Base-by-base conservation (phyloP, 2,329 filamentous ascomycete species). In the Fusarium hainanense region DNA sequence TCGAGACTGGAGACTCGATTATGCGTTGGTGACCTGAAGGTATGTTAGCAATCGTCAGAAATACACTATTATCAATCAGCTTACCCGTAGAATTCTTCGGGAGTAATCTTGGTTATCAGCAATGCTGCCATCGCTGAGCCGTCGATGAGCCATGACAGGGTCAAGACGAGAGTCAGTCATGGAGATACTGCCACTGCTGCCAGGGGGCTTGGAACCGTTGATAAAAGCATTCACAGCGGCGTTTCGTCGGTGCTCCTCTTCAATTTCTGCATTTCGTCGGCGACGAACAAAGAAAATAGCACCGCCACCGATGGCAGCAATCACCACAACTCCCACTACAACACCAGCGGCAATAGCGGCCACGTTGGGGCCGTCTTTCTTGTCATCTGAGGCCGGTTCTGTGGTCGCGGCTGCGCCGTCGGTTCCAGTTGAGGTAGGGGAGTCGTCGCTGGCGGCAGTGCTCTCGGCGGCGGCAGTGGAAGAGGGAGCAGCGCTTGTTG, bases 61-160 rank as follows among this genome's bases (percentile, higher is more conserved):
- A 23, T 30, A 27, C 2, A 21, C 10, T 8, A 27, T 3, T 13
- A 10, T 6, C 2, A 2, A 12, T 50, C n/a, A 60, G 83, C 88
- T 72, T 87, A 97, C 95, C 89, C 97, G 93, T 77, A 98, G 88
- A 81, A 98, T 98, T 82, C 93, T 92, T 82, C 95, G 90, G 68
- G 95, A 98, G 83, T 97, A 98, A 80, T 98, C 95, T 82, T 97
- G 90, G 82, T 98, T 97, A 80, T 98, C 95, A 54, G 94, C 95
- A 80, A 98, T 98, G 81, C 94, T 98, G 73, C 95, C 95, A 76
- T 96, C 93, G 82, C 95, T 98, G 83, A 95, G 88, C 80, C 94
- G 89, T 77, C 93, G 87, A 74, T 94, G 89, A 62, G 91, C 90
- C 87, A 97, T 90, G 70, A 94, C 90, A 10, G 94, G 93, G 71